phyloP scores from a whole-genome alignment of 257 asterid genomes.

The Euphrasia confusa region DNA sequence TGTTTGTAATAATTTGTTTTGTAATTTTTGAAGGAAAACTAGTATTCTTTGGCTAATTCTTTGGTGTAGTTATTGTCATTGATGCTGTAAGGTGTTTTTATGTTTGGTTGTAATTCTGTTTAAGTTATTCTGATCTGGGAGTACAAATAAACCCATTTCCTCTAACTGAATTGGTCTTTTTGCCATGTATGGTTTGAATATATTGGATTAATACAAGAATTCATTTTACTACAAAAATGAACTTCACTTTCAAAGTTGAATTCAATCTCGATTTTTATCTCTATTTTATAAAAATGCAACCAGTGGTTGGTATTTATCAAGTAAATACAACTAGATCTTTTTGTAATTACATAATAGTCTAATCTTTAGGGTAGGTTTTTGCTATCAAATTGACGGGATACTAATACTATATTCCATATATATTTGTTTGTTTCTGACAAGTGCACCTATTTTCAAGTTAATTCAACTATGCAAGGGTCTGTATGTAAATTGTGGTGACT shows the following conservation, averaged over 20 bases:
- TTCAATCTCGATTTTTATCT: background rate
- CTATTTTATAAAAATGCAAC: background rate
- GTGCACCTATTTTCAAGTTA: too few relatives aligned
- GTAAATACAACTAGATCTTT: background rate
- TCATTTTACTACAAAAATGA: too few relatives aligned
- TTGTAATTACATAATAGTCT: background rate
- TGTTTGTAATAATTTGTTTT: too few relatives aligned
- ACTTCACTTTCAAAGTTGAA: too few relatives aligned
- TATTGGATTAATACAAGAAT: too few relatives aligned
- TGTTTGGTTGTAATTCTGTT: background rate
- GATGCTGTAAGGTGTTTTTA: too few relatives aligned
- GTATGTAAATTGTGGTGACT: too few relatives aligned
- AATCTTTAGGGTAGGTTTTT: background rate
- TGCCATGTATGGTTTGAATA: background rate
- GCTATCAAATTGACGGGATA: background rate
- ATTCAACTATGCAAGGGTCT: too few relatives aligned
- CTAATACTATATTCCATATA: too few relatives aligned
- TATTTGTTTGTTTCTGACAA: too few relatives aligned
- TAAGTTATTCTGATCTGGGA: background rate
- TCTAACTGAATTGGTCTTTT: background rate
- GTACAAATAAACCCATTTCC: background rate
- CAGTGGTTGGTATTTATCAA: background rate
- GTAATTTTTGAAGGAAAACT: background rate
- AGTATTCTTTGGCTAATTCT: too few relatives aligned
- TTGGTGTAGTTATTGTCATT: too few relatives aligned